Evolutionary conservation across 208 protist species (phyloP).

Genomic region (Trypanosoma rangeli): DNA sequence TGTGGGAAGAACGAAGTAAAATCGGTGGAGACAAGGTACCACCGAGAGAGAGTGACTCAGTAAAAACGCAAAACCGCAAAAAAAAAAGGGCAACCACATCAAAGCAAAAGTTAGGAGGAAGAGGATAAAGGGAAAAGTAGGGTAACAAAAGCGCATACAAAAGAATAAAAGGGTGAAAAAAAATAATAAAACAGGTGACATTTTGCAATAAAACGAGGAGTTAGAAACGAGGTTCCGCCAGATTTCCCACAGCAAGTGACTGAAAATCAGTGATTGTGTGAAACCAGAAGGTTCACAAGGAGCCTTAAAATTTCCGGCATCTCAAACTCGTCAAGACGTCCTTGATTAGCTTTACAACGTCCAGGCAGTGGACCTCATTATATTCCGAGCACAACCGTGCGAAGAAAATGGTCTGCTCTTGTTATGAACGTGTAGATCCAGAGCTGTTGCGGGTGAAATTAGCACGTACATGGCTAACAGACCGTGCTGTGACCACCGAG

Average conservation of each 20-base stretch:
- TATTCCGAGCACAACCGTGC: background rate
- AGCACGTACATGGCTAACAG: background rate
- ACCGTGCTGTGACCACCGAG: background rate
- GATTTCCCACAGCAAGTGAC: background rate
- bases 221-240: background rate
- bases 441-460: background rate
- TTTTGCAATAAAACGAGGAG: background rate
- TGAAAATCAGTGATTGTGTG: background rate
- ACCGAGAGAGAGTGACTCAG: too few species aligned
- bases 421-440: slow-evolving; percentile 2
- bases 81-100: background rate
- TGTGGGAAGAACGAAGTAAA: too few species aligned
- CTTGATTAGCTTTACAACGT: background rate
- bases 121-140: background rate
- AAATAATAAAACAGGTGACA: background rate
- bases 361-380: background rate
- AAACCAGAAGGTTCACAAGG: background rate
- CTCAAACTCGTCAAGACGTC: background rate
- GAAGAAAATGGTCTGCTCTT: slow-evolving; percentile 12
- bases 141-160: background rate
- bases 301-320: background rate
- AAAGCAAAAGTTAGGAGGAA: background rate
- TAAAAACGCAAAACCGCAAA: background rate
- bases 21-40: too few species aligned
- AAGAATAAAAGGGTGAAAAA: slow-evolving; percentile 1